Evolutionary conservation across 2,329 filamentous ascomycete species (phyloP).

Genomic region (Lachnellula cervina): DNA sequence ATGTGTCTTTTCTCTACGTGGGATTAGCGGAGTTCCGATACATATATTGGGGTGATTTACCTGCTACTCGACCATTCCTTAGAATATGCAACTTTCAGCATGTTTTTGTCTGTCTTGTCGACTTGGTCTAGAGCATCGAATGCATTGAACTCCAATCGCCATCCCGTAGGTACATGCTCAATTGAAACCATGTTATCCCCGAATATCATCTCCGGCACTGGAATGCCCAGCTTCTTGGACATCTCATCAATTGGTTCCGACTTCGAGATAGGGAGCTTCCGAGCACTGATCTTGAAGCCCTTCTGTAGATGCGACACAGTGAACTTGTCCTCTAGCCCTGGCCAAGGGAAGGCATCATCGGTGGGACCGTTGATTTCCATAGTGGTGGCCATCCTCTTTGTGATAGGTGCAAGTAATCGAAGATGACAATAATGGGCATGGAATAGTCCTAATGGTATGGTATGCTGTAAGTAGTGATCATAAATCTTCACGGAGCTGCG

Average conservation of each 20-base stretch:
- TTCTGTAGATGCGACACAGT: conserved; percentile 55
- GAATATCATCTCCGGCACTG: conserved; percentile 98
- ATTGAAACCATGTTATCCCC: conserved; percentile 85
- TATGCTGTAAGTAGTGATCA: not conserved
- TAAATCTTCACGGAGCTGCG: not conserved
- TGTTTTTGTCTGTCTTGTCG: conserved; percentile 85
- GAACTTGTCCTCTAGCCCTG: conserved; percentile 45
- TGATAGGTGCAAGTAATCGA: not conserved
- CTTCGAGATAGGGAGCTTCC: conserved; percentile 93
- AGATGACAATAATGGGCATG: not conserved
- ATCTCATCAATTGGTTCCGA: conserved; percentile 84
- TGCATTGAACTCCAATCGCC: conserved; percentile 77
- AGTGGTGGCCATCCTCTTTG: not conserved
- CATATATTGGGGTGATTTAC: conserved; percentile 9
- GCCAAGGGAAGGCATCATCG: conserved; percentile 52
- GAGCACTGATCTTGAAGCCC: conserved; percentile 70
- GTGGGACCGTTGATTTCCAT: conserved; percentile 31
- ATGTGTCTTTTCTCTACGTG: conserved; percentile 68
- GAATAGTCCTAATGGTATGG: not conserved
- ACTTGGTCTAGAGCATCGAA: conserved; percentile 84
- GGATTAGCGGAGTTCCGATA: conserved; percentile 8
- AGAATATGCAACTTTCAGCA: conserved; percentile 93
- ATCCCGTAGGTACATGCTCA: conserved; percentile 67
- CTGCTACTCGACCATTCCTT: conserved; percentile 66
- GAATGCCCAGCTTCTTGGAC: conserved; percentile 72